A percentile compares a stretch with the other conserved stretches of the same genome.
Conservation (phyloP, 1,284 basidiomycete genomes). For the Pseudozyma sp. region DNA sequence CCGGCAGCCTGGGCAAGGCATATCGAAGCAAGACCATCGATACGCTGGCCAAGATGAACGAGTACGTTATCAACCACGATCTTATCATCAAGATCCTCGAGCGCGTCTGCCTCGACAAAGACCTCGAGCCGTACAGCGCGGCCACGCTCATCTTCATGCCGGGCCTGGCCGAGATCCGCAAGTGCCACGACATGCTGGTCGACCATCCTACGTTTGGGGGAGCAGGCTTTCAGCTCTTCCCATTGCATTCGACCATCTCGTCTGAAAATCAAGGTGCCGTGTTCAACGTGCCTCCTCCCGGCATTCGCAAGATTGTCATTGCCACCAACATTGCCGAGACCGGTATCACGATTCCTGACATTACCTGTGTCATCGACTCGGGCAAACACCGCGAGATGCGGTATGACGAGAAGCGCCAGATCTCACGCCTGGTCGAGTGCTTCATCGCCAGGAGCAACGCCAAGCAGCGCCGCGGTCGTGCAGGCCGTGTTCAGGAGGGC, state of each 20-base stretch:
- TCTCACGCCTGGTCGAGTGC: conserved; percentile 90
- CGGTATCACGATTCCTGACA: conserved; percentile 97
- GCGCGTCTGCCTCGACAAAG: conserved; percentile 79
- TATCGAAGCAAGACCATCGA: conserved; percentile 80
- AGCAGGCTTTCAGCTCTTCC: conserved; percentile 81
- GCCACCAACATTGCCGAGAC: conserved; percentile 82
- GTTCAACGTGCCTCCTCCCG: conserved; percentile 84
- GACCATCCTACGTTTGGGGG: conserved; percentile 83
- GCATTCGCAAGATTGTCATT: conserved; percentile 90
- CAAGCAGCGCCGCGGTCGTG: conserved; percentile 88
- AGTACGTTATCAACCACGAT: conserved; percentile 77
- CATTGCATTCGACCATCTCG: conserved; percentile 82
- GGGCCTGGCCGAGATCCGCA: conserved; percentile 84
- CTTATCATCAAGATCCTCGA: conserved; percentile 84
- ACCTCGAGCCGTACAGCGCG: conserved; percentile 76
- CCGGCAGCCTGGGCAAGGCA: conserved; percentile 71
- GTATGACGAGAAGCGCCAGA: conserved; percentile 97
- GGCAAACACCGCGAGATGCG: conserved; percentile 80
- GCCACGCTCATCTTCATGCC: conserved; percentile 95
- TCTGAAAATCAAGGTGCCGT: conserved; percentile 86
- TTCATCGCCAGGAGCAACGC: conserved; percentile 95
- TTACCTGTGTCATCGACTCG: conserved; percentile 95
- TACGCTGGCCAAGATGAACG: conserved; percentile 88
- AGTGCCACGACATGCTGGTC: conserved; percentile 82
- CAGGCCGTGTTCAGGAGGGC: conserved; percentile 90